Conservation (phyloP, 78 protist genomes). For the Speleostelium caveatum region DNA sequence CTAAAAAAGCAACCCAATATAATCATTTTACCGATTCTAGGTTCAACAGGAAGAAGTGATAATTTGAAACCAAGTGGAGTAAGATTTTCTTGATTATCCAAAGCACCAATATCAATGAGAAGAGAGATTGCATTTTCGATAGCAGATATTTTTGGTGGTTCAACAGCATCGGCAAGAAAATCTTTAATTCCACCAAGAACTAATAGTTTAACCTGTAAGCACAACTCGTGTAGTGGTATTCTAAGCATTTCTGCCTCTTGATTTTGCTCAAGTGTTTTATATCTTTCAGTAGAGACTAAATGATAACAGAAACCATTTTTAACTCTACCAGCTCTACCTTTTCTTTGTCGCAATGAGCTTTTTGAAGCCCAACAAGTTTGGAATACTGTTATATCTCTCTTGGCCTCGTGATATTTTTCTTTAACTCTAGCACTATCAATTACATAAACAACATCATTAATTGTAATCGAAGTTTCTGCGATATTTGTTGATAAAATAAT, state of each 20-base stretch:
- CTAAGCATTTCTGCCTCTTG: conserved; percentile 86
- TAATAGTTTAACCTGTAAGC: conserved; percentile 57
- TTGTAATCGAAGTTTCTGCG: conserved; percentile 92
- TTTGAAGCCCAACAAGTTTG: conserved; percentile 49
- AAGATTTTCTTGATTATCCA: neutral
- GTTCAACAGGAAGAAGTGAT: conserved; percentile 34
- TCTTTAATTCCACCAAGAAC: neutral
- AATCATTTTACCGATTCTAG: conserved; percentile 66
- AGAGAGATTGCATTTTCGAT: conserved; percentile 25
- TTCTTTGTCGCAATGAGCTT: conserved; percentile 78
- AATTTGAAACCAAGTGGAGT: conserved; percentile 37
- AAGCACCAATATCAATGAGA: conserved; percentile 15
- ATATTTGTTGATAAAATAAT: conserved; percentile 90
- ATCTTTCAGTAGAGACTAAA: conserved; percentile 64
- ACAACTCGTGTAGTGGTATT: conserved; percentile 86
- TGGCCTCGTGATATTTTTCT: conserved; percentile 57
- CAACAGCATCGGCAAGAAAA: neutral
- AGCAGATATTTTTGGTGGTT: conserved; percentile 8
- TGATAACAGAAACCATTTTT: conserved; percentile 85
- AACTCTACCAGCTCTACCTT: conserved; percentile 93
- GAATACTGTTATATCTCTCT: conserved; percentile 52
- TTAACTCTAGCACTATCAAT: conserved; percentile 87
- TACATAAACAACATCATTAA: conserved; percentile 88
- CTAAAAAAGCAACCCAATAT: conserved; percentile 14
- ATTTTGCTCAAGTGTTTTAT: conserved; percentile 26